Evolutionary conservation across 2,329 filamentous ascomycete genomes (phyloP).

Genomic region (Trichoderma breve): DNA sequence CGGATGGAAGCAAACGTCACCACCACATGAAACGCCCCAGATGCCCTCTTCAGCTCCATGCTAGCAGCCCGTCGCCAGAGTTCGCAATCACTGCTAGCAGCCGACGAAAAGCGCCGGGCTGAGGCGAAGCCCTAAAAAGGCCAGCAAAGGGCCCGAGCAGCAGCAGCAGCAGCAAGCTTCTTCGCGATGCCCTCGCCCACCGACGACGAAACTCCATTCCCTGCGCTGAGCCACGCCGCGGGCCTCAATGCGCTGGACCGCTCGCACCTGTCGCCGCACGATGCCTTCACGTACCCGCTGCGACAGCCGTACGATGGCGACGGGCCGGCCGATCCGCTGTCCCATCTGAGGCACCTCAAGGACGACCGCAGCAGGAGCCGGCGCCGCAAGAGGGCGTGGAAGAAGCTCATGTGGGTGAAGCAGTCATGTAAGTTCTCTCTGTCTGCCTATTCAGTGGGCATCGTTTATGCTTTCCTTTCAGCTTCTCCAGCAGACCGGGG

Average conservation of each 20-base stretch:
- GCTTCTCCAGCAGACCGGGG: not conserved
- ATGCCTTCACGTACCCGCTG: slow-evolving; percentile 72
- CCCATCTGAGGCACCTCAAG: slow-evolving; percentile 45
- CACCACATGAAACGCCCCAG: not conserved
- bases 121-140: not conserved
- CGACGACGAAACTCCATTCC: slow-evolving; percentile 40
- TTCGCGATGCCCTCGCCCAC: slow-evolving; percentile 37
- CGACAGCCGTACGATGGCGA: slow-evolving; percentile 47
- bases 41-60: not conserved
- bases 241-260: slow-evolving; percentile 48
- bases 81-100: not conserved
- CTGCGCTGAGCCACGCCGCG: slow-evolving; percentile 31
- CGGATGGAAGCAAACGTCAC: not conserved
- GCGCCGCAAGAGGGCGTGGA: slow-evolving; percentile 74
- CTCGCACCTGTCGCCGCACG: slow-evolving; percentile 75
- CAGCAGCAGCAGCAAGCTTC: not conserved
- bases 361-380: slow-evolving; percentile 63
- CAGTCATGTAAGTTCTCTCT: slow-evolving; percentile 67
- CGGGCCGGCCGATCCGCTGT: slow-evolving; percentile 31
- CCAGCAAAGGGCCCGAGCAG: not conserved
- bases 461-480: not conserved
- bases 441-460: slow-evolving; percentile 19
- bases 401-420: slow-evolving; percentile 97
- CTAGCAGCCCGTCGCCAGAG: not conserved
- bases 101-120: not conserved